These are phyloP conservation scores for Aspergillus thermomutatus DNA, from an alignment of 2,329 filamentous ascomycete genomes.

Conservation along the genomic window DNA sequence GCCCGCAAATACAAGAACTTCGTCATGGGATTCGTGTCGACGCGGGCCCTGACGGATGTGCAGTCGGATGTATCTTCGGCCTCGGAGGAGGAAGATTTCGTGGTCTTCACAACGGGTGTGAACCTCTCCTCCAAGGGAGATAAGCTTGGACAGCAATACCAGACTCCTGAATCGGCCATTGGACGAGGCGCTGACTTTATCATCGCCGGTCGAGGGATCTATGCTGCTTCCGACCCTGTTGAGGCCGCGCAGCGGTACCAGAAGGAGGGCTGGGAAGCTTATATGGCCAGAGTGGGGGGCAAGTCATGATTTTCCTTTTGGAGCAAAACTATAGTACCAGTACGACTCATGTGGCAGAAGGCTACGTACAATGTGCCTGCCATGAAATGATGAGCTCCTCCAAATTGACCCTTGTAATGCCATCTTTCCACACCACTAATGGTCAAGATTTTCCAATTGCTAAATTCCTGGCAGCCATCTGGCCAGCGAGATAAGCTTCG, in stretches of 20 bases:
- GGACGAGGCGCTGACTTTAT: constrained; percentile 48
- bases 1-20: constrained; percentile 43
- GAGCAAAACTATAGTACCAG: neutral
- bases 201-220: constrained; percentile 47
- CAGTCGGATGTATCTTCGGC: constrained; percentile 22
- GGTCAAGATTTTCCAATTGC: neutral
- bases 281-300: constrained; percentile 34
- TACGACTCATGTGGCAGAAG: neutral
- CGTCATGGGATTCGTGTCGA: constrained; percentile 48
- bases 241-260: constrained; percentile 44
- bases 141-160: constrained; percentile 48
- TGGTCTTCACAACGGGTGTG: constrained; percentile 49
- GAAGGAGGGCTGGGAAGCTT: constrained; percentile 47
- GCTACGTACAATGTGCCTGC: neutral
- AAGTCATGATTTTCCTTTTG: neutral
- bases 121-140: constrained; percentile 47
- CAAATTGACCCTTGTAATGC: neutral
- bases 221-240: constrained; percentile 43
- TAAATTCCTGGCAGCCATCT: neutral
- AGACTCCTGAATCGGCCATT: constrained; percentile 45
- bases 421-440: neutral
- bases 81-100: constrained; percentile 43
- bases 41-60: constrained; percentile 38
- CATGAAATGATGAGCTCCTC: neutral
- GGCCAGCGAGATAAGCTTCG: neutral